Conservation (phyloP, 2,329 filamentous ascomycete genomes). For the Penicillium sp. region DNA sequence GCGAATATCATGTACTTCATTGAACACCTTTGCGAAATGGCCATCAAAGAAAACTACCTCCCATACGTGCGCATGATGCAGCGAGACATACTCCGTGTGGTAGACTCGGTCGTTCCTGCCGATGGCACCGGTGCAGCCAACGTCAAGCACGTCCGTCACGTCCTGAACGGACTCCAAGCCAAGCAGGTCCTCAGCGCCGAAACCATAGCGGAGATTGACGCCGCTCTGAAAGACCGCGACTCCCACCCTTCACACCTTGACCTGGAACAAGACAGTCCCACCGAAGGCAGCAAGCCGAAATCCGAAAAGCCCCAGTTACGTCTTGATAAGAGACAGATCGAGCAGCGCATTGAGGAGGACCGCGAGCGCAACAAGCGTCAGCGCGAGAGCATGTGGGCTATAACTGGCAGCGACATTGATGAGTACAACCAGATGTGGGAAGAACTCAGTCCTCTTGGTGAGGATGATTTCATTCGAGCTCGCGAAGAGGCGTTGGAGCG, state of each 20-base stretch:
- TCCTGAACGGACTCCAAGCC: conserved; percentile 64
- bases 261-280: conserved; percentile 33
- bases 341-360: conserved; percentile 96
- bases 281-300: conserved; percentile 26
- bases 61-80: conserved; percentile 94
- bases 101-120: conserved; percentile 85
- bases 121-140: conserved; percentile 88
- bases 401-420: conserved; percentile 60
- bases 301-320: conserved; percentile 39
- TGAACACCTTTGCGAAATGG: conserved; percentile 86
- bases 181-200: conserved; percentile 72
- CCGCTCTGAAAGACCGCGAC: conserved; percentile 75
- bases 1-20: conserved; percentile 99
- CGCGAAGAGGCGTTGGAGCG: conserved; percentile 67
- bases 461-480: conserved; percentile 76
- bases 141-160: conserved; percentile 83
- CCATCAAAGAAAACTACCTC: conserved; percentile 67
- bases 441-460: conserved; percentile 78
- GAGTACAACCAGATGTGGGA: conserved; percentile 84
- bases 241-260: conserved; percentile 57
- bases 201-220: conserved; percentile 74
- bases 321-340: conserved; percentile 81
- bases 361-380: conserved; percentile 88
- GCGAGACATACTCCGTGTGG: conserved; percentile 82
- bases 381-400: conserved; percentile 89